A percentile compares a stretch with the other conserved stretches of the same genome.
Conservation (phyloP, 2,329 filamentous ascomycete species). For the Diaporthe sp. region DNA sequence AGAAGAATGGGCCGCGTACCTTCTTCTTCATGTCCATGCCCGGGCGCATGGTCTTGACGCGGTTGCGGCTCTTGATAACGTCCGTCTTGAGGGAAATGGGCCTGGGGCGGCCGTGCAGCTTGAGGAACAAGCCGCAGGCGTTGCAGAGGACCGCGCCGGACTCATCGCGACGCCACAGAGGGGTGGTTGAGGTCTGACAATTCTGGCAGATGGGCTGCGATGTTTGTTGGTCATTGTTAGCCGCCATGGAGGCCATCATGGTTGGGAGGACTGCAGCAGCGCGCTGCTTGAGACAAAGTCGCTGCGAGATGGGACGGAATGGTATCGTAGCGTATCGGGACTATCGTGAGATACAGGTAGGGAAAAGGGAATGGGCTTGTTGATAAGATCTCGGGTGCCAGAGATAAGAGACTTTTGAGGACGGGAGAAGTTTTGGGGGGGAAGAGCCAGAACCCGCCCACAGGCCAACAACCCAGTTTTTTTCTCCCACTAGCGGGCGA, state of each 20-base stretch:
- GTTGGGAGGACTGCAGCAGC: conserved; percentile 39
- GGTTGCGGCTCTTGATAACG: conserved; percentile 99
- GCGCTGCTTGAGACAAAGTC: conserved; percentile 32
- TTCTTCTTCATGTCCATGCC: conserved; percentile 88
- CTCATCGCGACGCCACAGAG: conserved; percentile 97
- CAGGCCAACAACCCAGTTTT: conserved; percentile 30
- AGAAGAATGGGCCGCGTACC: conserved; percentile 63
- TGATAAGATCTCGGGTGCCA: conserved; percentile 37
- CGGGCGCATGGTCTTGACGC: conserved; percentile 88
- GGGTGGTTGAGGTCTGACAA: conserved; percentile 94
- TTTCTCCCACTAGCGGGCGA: conserved; percentile 30
- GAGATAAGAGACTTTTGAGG: conserved; percentile 36
- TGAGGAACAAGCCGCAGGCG: conserved; percentile 96
- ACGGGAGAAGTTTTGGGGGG: conserved; percentile 38
- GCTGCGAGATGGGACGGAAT: conserved; percentile 22
- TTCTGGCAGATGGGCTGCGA: conserved; percentile 97
- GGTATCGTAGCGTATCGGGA: conserved; percentile 29
- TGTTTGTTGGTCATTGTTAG: conserved; percentile 70
- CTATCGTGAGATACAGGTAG: conserved; percentile 35
- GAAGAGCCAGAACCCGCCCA: conserved; percentile 26
- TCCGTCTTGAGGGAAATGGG: conserved; percentile 98
- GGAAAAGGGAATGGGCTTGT: conserved; percentile 30
- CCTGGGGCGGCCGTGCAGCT: conserved; percentile 92
- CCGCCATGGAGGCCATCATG: conserved; percentile 64
- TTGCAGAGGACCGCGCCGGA: conserved; percentile 97